phyloP scores from a whole-genome alignment of 441 rosid genomes.

The Adansonia gregorii region DNA sequence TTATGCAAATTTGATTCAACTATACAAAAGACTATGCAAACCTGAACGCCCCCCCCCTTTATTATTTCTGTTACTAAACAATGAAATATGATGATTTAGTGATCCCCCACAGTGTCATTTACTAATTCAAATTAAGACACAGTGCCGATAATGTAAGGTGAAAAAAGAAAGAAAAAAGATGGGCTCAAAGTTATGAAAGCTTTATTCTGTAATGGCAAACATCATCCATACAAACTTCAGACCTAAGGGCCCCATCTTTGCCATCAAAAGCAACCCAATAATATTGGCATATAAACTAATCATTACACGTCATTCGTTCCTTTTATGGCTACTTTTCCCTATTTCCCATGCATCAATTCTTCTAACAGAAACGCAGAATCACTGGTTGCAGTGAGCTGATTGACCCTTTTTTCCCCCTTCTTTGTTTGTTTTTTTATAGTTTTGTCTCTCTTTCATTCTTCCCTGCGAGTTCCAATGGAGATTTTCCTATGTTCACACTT shows the following conservation, averaged over 20 bases:
- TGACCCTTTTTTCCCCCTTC: neutral
- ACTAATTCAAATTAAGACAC: slow-evolving; percentile 21
- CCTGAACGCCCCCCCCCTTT: neutral
- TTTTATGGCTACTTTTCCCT: slow-evolving; percentile 50
- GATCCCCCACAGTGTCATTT: slow-evolving; percentile 23
- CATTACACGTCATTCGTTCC: slow-evolving; percentile 31
- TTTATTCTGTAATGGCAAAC: slow-evolving; percentile 47
- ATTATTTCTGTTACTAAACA: slow-evolving; percentile 25
- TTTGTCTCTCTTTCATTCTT: slow-evolving; percentile 21
- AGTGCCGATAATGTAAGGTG: slow-evolving; percentile 20
- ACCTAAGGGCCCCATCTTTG: slow-evolving; percentile 37
- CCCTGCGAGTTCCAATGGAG: slow-evolving; percentile 59
- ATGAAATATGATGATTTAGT: slow-evolving; percentile 35
- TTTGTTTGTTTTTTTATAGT: slow-evolving; percentile 6
- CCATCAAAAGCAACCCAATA: slow-evolving; percentile 39
- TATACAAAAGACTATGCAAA: slow-evolving; percentile 25
- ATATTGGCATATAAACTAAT: slow-evolving; percentile 43
- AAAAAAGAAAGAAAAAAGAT: too few relatives aligned
- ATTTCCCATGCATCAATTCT: slow-evolving; percentile 62
- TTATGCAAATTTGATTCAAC: slow-evolving; percentile 24
- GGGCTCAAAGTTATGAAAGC: slow-evolving; percentile 13
- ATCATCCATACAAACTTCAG: slow-evolving; percentile 35
- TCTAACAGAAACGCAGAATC: slow-evolving; percentile 29
- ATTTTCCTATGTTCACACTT: slow-evolving; percentile 40
- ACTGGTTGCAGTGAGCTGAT: slow-evolving; percentile 29